phyloP scores from a whole-genome alignment of 495 filamentous ascomycete species.

The Sphaerosporella brunnea region DNA sequence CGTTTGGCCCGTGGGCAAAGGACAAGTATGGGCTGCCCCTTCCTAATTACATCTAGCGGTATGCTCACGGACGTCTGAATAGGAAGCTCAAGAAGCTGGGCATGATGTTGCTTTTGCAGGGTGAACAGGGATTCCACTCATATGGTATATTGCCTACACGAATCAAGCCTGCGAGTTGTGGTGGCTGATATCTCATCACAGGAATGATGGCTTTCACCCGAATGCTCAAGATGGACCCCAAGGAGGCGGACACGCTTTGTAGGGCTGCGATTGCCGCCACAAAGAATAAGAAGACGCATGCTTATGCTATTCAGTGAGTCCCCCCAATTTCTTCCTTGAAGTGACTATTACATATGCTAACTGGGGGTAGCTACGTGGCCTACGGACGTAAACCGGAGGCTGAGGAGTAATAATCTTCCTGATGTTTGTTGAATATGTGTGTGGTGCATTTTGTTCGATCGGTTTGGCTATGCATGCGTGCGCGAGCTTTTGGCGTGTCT shows the following conservation, averaged over 20 bases:
- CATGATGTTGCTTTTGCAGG: neutral
- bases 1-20: slow-evolving; percentile 7
- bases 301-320: neutral
- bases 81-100: neutral
- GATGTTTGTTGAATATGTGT: too few relatives aligned
- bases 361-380: neutral
- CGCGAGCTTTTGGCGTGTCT: too few relatives aligned
- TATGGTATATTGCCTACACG: too few relatives aligned
- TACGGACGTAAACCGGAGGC: neutral
- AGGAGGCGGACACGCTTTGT: neutral
- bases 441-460: too few relatives aligned
- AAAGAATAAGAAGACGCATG: neutral
- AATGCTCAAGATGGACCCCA: neutral
- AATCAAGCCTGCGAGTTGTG: too few relatives aligned
- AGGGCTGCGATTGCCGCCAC: neutral
- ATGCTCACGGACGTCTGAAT: too few relatives aligned
- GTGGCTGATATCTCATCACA: too few relatives aligned
- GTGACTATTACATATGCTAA: neutral
- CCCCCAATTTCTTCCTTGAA: neutral
- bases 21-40: too few relatives aligned
- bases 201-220: neutral
- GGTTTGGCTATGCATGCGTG: too few relatives aligned
- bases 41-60: too few relatives aligned
- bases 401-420: too few relatives aligned
- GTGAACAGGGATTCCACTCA: neutral